phyloP scores from a whole-genome alignment of 2,329 filamentous ascomycete genomes.

The Epichloe sibirici region DNA sequence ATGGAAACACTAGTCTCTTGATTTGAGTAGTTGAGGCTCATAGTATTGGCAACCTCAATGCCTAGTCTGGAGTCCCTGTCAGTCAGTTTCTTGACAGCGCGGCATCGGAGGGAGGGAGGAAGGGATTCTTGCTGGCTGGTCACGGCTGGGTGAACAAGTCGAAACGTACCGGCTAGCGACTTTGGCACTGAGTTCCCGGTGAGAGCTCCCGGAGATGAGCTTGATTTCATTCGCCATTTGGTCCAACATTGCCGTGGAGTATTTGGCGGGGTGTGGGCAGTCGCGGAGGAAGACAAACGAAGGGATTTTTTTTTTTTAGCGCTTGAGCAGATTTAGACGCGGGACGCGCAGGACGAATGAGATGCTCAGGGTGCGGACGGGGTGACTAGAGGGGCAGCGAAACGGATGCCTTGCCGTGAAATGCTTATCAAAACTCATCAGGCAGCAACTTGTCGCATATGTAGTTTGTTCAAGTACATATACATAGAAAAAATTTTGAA shows the following conservation, averaged over 20 bases:
- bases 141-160: background rate
- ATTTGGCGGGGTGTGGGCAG: background rate
- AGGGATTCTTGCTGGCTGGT: background rate
- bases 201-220: constrained; percentile 37
- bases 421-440: background rate
- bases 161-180: constrained; percentile 30
- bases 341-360: constrained; percentile 1
- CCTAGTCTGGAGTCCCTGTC: constrained; percentile 43
- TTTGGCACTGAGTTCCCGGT: constrained; percentile 34
- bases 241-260: constrained; percentile 22
- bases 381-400: background rate
- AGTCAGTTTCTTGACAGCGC: constrained; percentile 9
- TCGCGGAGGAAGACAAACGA: background rate
- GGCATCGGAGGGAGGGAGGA: constrained; percentile 3
- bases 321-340: background rate
- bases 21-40: constrained; percentile 76
- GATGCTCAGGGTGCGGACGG: background rate
- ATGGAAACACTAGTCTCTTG: constrained; percentile 86
- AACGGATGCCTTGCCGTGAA: background rate
- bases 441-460: background rate
- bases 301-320: constrained; percentile 2
- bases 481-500: background rate
- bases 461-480: background rate
- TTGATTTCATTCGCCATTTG: constrained; percentile 43
- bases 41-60: constrained; percentile 66